Base-by-base conservation (phyloP, 2,329 filamentous ascomycete genomes). In the Trichoderma lentiforme region DNA sequence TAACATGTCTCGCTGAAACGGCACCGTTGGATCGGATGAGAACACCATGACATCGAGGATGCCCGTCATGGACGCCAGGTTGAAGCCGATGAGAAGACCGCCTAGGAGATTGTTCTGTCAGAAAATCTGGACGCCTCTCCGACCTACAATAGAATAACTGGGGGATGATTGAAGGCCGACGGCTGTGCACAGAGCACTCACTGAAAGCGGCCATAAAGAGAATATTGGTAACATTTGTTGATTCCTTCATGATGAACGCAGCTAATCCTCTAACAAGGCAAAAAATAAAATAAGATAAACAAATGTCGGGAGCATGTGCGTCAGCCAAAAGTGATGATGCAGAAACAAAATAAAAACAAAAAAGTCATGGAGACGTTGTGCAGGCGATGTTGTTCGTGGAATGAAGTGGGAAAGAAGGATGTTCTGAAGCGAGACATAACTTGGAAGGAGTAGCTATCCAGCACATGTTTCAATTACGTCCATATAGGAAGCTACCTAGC, bases 71-170 rank as follows among this genome's bases (percentile, higher is more conserved):
- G 90, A 92, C 71, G 87, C 89, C 76, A 94, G 93, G 81, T 94
- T 92, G 79, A 94, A 94, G 76, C 92, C 93, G 77, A 94, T 94
- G 30, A 94, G 84, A 28, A 87, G 89, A 79, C 91, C 91, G 75
- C 91, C 91, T 83, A 43, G 39, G 9, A 85, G 53, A 7, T 53
- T 9, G 3, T 7, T 24, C 21, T n/a, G 51, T 58, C 26, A 34
- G 63, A 53, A 24, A 32, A 32, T n/a, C 26, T n/a, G 6, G 56
- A 21, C 18, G 43, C n/a, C 12, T 51, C 11, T 21, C 15, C 11
- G 8, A 51, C n/a, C 9, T 21, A 1, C 4, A 21, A 9, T 51
- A 21, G 39, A 21, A 4, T 11, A 1, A 9, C 4, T 11, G n/a
- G 9, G 18, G n/a, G 39, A 3, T 47, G 15, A 11, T 3, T 47